Conservation (phyloP, 805 yeast genomes). For the Ogataea nakhonphanomensis region DNA sequence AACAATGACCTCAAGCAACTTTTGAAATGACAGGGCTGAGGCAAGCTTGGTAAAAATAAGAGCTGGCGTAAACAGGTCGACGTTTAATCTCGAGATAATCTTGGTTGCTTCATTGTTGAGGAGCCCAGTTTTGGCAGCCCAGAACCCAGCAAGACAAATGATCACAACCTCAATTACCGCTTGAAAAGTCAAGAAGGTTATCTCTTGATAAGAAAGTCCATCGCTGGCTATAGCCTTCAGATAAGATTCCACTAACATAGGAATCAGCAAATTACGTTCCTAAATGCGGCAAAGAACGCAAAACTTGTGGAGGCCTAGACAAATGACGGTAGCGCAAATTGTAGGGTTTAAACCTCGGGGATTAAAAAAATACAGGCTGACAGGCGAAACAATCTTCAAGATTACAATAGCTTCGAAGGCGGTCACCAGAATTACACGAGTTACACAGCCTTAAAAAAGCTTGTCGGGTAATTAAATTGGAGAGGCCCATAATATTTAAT, state of each 20-base stretch:
- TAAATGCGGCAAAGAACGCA: neutral
- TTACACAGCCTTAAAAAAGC: conserved; percentile 1
- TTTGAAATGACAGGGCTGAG: conserved; percentile 64
- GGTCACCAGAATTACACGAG: too few species aligned
- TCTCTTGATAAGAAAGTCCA: conserved; percentile 31
- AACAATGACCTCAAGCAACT: conserved; percentile 73
- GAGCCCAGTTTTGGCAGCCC: conserved; percentile 73
- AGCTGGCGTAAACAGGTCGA: conserved; percentile 92
- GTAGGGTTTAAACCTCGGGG: neutral
- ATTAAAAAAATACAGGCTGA: neutral
- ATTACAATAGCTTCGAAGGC: neutral
- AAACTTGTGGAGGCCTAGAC: too few species aligned
- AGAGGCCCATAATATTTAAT: too few species aligned
- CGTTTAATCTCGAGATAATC: conserved; percentile 71
- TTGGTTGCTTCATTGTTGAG: conserved; percentile 74
- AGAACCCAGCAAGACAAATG: conserved; percentile 80
- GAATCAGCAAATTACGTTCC: conserved; percentile 6
- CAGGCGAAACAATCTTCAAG: neutral
- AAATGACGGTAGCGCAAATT: neutral
- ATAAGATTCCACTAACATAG: conserved; percentile 9
- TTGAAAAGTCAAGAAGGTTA: conserved; percentile 74
- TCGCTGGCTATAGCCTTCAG: conserved; percentile 5
- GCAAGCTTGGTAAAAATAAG: conserved; percentile 82
- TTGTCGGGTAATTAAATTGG: neutral
- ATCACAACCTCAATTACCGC: conserved; percentile 89